phyloP scores from a whole-genome alignment of 768 basidiomycete genomes.

The Suillus luteus region DNA sequence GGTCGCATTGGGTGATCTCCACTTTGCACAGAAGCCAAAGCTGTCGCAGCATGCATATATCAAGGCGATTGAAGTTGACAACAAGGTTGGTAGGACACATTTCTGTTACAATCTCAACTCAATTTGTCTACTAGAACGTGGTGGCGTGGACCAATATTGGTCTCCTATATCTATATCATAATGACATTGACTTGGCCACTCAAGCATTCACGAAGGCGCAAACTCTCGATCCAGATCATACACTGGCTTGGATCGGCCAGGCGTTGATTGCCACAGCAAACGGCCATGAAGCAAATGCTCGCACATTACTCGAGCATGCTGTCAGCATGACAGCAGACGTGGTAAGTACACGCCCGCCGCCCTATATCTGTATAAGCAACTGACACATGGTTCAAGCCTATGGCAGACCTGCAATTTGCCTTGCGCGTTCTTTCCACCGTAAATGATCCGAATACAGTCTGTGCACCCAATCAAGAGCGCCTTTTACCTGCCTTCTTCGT shows the following conservation, averaged over 20 bases:
- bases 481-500: constrained; percentile 82
- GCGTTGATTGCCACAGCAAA: constrained; percentile 65
- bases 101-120: constrained; percentile 8
- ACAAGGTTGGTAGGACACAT: constrained; percentile 59
- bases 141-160: constrained; percentile 86
- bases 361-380: neutral
- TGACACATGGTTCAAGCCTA: constrained; percentile 52
- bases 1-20: constrained; percentile 77
- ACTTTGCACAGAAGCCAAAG: constrained; percentile 66
- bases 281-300: constrained; percentile 61
- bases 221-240: constrained; percentile 87
- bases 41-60: constrained; percentile 91
- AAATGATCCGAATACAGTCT: constrained; percentile 24
- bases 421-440: constrained; percentile 52
- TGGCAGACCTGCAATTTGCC: constrained; percentile 80
- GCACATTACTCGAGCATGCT: constrained; percentile 73
- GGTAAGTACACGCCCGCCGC: constrained; percentile 44
- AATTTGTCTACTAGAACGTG: constrained; percentile 59
- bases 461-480: constrained; percentile 38
- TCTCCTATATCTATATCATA: constrained; percentile 77
- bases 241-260: constrained; percentile 90
- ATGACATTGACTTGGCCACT: constrained; percentile 80
- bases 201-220: constrained; percentile 88
- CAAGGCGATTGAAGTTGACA: constrained; percentile 81
- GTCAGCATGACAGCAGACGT: constrained; percentile 57